phyloP scores from a whole-genome alignment of 2,329 filamentous ascomycete genomes.

The Alternaria postmessia region DNA sequence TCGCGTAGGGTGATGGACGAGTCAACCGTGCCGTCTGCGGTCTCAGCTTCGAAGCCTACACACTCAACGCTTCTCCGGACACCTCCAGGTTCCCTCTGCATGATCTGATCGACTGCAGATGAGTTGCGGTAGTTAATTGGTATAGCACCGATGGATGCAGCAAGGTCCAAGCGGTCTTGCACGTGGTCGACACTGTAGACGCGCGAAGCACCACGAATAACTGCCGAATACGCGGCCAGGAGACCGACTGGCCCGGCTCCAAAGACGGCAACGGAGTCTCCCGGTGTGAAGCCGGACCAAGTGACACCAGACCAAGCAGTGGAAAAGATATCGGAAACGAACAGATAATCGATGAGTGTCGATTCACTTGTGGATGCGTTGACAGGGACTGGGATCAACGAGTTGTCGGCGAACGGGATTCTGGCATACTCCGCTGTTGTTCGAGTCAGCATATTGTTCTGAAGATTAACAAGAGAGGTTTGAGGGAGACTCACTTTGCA shows the following conservation, averaged over 20 bases:
- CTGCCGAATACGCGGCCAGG: constrained; percentile 44
- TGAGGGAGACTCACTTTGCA: not conserved
- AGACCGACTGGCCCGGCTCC: constrained; percentile 48
- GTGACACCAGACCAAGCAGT: constrained; percentile 36
- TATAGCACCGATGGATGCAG: constrained; percentile 43
- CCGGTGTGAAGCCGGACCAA: constrained; percentile 30
- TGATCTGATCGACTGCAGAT: constrained; percentile 43
- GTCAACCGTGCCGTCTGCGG: constrained; percentile 27
- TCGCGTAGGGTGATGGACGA: constrained; percentile 34
- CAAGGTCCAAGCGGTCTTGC: constrained; percentile 27
- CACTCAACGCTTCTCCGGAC: constrained; percentile 14
- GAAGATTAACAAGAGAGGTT: not conserved
- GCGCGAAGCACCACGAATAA: constrained; percentile 41
- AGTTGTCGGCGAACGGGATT: constrained; percentile 22
- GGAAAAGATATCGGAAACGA: constrained; percentile 41
- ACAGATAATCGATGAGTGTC: constrained; percentile 26
- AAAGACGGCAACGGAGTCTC: constrained; percentile 45
- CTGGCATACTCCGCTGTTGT: constrained; percentile 27
- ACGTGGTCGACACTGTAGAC: constrained; percentile 47
- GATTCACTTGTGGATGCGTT: not conserved
- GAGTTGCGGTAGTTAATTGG: constrained; percentile 43
- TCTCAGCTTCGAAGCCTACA: constrained; percentile 20
- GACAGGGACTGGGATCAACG: constrained; percentile 18
- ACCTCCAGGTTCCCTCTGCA: constrained; percentile 26
- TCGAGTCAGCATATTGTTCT: not conserved